phyloP scores from a whole-genome alignment of 2,329 filamentous ascomycete species.

The Aspergillus piperis region DNA sequence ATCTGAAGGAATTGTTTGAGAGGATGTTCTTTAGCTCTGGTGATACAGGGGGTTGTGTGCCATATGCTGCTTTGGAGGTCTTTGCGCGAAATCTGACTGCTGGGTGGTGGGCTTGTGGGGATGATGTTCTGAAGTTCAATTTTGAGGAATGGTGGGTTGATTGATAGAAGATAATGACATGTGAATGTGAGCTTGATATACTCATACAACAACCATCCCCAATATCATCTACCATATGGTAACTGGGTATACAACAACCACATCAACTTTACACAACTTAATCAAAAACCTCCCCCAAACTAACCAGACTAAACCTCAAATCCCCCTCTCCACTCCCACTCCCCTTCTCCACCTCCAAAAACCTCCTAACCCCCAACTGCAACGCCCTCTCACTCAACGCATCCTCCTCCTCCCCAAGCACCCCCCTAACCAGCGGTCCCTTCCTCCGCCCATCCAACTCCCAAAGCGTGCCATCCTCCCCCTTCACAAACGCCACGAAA shows the following conservation, averaged over 20 bases:
- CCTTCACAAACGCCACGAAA: conserved; percentile 92
- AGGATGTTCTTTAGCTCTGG: conserved; percentile 40
- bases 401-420: conserved; percentile 64
- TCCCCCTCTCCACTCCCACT: conserved; percentile 56
- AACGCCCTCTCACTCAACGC: conserved; percentile 75
- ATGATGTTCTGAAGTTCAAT: conserved; percentile 65
- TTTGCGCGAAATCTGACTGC: conserved; percentile 62
- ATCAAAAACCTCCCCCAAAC: conserved; percentile 59
- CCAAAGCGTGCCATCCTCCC: conserved; percentile 69
- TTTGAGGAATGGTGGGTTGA: conserved; percentile 53
- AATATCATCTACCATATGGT: background rate
- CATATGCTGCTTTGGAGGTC: conserved; percentile 58
- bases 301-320: conserved; percentile 65
- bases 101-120: conserved; percentile 64
- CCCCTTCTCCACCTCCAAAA: conserved; percentile 59
- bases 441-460: conserved; percentile 76
- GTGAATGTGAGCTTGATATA: background rate
- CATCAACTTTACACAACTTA: conserved; percentile 19
- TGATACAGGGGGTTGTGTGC: conserved; percentile 4
- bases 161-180: background rate
- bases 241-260: background rate
- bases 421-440: conserved; percentile 70
- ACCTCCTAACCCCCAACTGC: conserved; percentile 65
- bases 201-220: background rate
- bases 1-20: conserved; percentile 58